Conservation (phyloP, 306 rosid genomes). For the Astragalus membranaceus region DNA sequence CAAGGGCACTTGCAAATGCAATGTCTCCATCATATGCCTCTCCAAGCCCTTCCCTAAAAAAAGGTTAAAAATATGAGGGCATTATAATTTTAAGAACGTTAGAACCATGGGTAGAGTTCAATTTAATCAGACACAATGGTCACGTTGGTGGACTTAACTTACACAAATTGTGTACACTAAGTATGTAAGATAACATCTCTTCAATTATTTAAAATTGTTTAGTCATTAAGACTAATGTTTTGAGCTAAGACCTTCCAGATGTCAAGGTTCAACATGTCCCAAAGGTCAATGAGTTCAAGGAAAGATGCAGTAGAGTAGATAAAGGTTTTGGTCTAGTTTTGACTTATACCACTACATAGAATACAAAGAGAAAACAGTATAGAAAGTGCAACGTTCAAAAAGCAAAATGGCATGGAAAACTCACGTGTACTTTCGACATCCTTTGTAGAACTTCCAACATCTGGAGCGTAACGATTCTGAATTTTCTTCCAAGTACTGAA, state of each 20-base stretch:
- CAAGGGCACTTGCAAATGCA: constrained; percentile 83
- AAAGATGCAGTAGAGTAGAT: neutral
- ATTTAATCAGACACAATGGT: neutral
- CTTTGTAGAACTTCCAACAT: constrained; percentile 84
- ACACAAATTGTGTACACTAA: neutral
- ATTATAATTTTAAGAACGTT: neutral
- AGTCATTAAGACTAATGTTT: neutral
- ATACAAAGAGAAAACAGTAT: neutral
- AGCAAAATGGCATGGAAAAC: constrained; percentile 23
- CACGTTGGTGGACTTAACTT: neutral
- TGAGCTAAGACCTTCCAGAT: neutral
- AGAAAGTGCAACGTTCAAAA: neutral
- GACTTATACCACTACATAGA: neutral
- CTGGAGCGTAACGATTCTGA: constrained; percentile 71
- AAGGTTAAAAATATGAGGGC: neutral
- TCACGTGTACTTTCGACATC: constrained; percentile 92
- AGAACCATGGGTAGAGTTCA: neutral
- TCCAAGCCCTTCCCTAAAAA: constrained; percentile 83
- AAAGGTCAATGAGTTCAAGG: neutral
- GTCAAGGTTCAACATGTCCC: constrained; percentile 6
- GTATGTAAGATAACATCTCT: neutral
- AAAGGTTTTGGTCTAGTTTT: neutral
- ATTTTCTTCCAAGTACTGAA: constrained; percentile 81
- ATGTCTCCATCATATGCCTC: constrained; percentile 83
- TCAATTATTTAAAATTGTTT: neutral